These are phyloP conservation scores for Talaromyces pinophilus DNA, from an alignment of 2,329 filamentous ascomycete species.

Conservation along the genomic window DNA sequence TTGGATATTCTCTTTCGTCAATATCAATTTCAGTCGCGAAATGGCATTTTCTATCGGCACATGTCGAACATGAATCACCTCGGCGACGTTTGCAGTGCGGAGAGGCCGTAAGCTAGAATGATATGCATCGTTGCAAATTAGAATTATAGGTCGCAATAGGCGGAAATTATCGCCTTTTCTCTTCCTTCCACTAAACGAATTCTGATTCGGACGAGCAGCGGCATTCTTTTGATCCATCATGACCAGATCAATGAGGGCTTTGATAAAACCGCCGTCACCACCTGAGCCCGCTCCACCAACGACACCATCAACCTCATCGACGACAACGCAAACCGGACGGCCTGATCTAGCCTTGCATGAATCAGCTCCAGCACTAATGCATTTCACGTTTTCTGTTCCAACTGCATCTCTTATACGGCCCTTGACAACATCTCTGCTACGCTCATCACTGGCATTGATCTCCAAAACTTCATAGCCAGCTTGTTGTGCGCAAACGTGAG, in stretches of 20 bases:
- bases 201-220: constrained; percentile 31
- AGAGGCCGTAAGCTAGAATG: constrained; percentile 83
- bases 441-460: constrained; percentile 96
- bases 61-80: constrained; percentile 89
- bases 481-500: constrained; percentile 92
- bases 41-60: constrained; percentile 85
- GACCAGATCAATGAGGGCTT: constrained; percentile 88
- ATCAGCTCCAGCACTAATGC: constrained; percentile 52
- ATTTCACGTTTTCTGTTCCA: constrained; percentile 89
- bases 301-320: constrained; percentile 96
- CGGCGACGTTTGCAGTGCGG: constrained; percentile 79
- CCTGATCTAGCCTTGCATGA: constrained; percentile 64
- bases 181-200: constrained; percentile 34
- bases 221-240: constrained; percentile 82
- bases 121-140: constrained; percentile 98
- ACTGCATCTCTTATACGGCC: constrained; percentile 88
- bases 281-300: constrained; percentile 74
- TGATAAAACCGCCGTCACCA: constrained; percentile 92
- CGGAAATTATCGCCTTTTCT: constrained; percentile 85
- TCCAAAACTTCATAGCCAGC: constrained; percentile 96
- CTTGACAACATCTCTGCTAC: constrained; percentile 85
- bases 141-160: constrained; percentile 80
- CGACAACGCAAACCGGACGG: constrained; percentile 86
- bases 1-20: constrained; percentile 82
- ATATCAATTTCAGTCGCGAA: constrained; percentile 75